Evolutionary conservation across 345 rosid species (phyloP), one percentile per base, ranked within the genome.

Genomic region (Lenwebbia sp.): DNA sequence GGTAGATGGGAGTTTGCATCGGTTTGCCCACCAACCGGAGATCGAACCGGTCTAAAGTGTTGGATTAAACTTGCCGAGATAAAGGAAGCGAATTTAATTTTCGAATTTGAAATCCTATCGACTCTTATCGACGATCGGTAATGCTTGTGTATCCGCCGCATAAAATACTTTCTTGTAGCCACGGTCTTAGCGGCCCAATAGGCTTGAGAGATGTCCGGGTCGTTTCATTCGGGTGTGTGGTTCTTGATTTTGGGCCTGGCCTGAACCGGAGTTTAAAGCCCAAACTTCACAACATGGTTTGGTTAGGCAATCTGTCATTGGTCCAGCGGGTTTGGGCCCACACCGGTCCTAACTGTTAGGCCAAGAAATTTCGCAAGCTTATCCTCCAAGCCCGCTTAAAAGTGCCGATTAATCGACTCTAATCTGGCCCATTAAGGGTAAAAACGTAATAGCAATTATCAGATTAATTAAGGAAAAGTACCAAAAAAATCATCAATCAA

Each of bases 141-240:
- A 13, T 6, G 47, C 0, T 3, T 8, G 0, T 4, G 23, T 0
- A 30, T 65, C 11, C 11, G 76, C 8, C 1, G 76, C 10, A 17
- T 9, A 17, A 70, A 33, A 10, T 33, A 33, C 7, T 19, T 70
- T 19, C 13, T 70, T 37, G 13, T 10, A 40, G 78, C 47, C 47
- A 33, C 25, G 44, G 13, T 70, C 78, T 70, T 70, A 22, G 47
- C 78, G 78, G 78, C 47, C 78, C 78, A 33, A 19, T 33, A 70
- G 47, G 47, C 81, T 37, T 19, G 81, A 37, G 26, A 37, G 81
- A 21, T 37, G 81, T 70, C 81, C 81, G 37, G 5, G 47, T 37
- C 10, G 26, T 70, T 65, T 0, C 76, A 0, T 17, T 8, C 76
- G 76, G 76, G 78, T 0, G 3, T 33, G 78, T 19, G 78, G 78